Conservation (phyloP, 768 basidiomycete genomes). For the Rhodocollybia butyracea region DNA sequence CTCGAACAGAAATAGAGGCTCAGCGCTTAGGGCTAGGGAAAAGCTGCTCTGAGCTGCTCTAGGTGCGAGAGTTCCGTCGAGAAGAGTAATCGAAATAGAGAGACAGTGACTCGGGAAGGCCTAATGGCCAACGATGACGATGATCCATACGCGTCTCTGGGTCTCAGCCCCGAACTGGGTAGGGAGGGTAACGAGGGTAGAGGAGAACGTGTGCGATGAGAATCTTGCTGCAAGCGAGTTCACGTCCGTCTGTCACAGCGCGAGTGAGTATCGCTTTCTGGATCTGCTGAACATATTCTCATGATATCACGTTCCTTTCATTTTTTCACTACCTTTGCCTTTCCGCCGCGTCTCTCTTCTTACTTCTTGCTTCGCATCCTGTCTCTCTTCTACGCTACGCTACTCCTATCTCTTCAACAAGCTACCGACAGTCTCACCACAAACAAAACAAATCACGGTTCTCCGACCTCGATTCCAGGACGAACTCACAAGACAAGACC, state of each 20-base stretch:
- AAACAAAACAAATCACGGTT: slow-evolving; percentile 62
- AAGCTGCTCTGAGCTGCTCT: slow-evolving; percentile 70
- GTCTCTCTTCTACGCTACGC: background rate
- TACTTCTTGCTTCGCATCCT: background rate
- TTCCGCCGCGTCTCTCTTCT: background rate
- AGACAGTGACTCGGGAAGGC: no score
- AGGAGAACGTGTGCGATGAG: slow-evolving; percentile 37
- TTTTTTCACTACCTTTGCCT: background rate
- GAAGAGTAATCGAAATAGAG: no score
- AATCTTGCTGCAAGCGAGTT: slow-evolving; percentile 55
- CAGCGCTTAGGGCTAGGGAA: slow-evolving; percentile 60
- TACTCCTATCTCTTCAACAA: slow-evolving; percentile 28
- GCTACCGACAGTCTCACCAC: slow-evolving; percentile 70
- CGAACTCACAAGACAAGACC: slow-evolving; percentile 71
- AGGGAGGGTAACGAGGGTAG: slow-evolving; percentile 35
- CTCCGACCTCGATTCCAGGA: slow-evolving; percentile 69
- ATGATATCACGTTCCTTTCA: background rate
- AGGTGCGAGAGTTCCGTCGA: no score
- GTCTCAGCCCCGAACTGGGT: no score
- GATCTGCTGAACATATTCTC: background rate
- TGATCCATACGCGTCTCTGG: no score
- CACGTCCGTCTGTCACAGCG: slow-evolving; percentile 56
- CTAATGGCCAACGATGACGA: no score
- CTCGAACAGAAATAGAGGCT: slow-evolving; percentile 74
- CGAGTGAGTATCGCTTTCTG: slow-evolving; percentile 60